Evolutionary conservation across 371 early-diverging fungal genomes (phyloP), one percentile per base, ranked within the genome.

Genomic region (Funneliformis caledonium): DNA sequence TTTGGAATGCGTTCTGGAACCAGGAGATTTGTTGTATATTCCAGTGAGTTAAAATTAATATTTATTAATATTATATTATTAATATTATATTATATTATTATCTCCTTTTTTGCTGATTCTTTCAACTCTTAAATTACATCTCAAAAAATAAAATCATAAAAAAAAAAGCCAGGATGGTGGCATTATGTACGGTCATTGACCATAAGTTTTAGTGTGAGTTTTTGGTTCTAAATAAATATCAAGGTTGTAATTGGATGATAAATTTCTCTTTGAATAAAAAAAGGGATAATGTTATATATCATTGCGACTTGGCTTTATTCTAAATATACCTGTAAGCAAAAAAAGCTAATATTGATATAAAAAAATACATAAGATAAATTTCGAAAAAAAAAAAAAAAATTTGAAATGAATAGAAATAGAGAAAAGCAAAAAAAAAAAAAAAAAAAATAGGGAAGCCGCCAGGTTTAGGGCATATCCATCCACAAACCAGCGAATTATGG

Each of bases 11-110:
- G 75, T 94, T 2, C 85, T 97, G 12, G 81, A 83, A 14, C 92
- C 94, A 8, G 97, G 98, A 0, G 96, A 98, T 82, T 60, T 97
- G 82, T 84, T 98, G 7, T 97, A 94, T 81, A 95, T 98, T 50
- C 98, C 98, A 11, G 95, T 95, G 89, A 89, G 91, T 87, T 22
- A n/a, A 26, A 45, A 52, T 43, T 42, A 80, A 59, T 43, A 8
- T 33, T 64, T 64, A 8, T 64, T 31, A n/a, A 26, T 26, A 26
- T 26, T 26, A 26, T 26, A 26, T 26, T 12, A 12, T 50, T 48
- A n/a, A 52, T 52, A 72, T 26, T 0, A 33, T 12, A 16, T 4
- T 22, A 11, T 31, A 31, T 64, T 64, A 11, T 64, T 22, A 62
- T 31, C n/a, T 64, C 4, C 11, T 64, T 64, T 64, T 64, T 4